Percentiles rank a stretch among this genome's conserved stretches.
Conservation (phyloP, 139 green algal genomes). For the Ettlia oleoabundans region DNA sequence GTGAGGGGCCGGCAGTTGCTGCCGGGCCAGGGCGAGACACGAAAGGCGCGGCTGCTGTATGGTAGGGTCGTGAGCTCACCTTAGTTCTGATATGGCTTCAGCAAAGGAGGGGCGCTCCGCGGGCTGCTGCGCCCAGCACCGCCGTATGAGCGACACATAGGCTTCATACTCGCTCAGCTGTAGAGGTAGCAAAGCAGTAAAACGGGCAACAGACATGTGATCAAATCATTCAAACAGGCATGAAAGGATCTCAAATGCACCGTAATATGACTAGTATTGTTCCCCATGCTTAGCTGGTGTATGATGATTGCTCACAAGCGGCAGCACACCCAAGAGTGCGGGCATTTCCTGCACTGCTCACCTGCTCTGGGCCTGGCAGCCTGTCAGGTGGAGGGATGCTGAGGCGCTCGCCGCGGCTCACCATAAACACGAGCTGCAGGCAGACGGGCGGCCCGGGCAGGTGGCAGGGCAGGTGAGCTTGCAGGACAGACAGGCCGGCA, state of each 20-base stretch:
- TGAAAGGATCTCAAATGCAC: too few species aligned
- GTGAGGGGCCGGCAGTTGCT: neutral
- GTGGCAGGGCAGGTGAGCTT: too few species aligned
- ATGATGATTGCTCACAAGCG: too few species aligned
- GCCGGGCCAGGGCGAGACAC: too few species aligned
- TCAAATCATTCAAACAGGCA: neutral
- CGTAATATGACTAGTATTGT: too few species aligned
- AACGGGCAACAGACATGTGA: neutral
- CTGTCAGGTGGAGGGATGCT: neutral
- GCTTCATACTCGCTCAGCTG: neutral
- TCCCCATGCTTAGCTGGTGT: too few species aligned
- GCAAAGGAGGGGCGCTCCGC: conserved; percentile 3
- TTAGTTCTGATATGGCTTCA: conserved; percentile 1
- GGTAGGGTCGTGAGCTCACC: neutral
- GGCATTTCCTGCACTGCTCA: too few species aligned
- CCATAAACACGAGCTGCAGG: conserved; percentile 3
- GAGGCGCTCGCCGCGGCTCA: conserved; percentile 11
- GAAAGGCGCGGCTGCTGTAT: neutral
- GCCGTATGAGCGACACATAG: neutral
- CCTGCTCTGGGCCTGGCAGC: conserved; percentile 10
- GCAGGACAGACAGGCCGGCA: too few species aligned
- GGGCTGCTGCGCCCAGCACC: conserved; percentile 10
- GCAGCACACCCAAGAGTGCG: too few species aligned
- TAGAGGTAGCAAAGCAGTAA: neutral
- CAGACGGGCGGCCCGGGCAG: too few species aligned